phyloP scores from a whole-genome alignment of 768 basidiomycete species.

The Coprinopsis cinerea region DNA sequence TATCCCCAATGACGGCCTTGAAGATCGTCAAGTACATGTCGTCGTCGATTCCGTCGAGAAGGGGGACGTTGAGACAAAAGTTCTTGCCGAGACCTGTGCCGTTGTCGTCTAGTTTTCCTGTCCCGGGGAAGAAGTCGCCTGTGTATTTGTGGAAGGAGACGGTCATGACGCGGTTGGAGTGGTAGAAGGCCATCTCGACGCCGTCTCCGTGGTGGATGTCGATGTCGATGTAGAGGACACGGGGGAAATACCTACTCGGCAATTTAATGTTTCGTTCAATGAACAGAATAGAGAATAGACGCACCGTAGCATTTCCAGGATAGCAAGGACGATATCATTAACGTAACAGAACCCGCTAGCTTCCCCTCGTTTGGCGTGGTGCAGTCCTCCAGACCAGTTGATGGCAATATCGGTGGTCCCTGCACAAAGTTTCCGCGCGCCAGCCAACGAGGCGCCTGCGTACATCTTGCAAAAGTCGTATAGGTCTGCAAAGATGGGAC shows the following conservation, averaged over 20 bases:
- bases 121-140: conserved; percentile 97
- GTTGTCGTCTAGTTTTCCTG: conserved; percentile 92
- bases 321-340: conserved; percentile 93
- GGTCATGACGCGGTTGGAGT: conserved; percentile 97
- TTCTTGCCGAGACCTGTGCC: conserved; percentile 86
- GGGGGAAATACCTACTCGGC: conserved; percentile 72
- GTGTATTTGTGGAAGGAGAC: conserved; percentile 99
- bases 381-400: conserved; percentile 98
- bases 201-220: conserved; percentile 99
- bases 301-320: conserved; percentile 85
- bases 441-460: conserved; percentile 86
- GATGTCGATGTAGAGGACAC: conserved; percentile 97
- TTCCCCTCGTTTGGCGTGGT: conserved; percentile 97
- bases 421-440: conserved; percentile 79
- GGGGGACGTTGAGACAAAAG: conserved; percentile 91
- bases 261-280: background rate
- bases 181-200: conserved; percentile 96
- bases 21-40: conserved; percentile 94
- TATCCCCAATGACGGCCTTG: conserved; percentile 94
- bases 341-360: conserved; percentile 99
- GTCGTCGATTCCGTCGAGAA: conserved; percentile 95
- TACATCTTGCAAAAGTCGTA: conserved; percentile 95
- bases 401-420: conserved; percentile 94
- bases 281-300: conserved; percentile 11
- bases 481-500: conserved; percentile 92